Conservation (phyloP, 768 basidiomycete genomes). For the Myochromella boudieri region DNA sequence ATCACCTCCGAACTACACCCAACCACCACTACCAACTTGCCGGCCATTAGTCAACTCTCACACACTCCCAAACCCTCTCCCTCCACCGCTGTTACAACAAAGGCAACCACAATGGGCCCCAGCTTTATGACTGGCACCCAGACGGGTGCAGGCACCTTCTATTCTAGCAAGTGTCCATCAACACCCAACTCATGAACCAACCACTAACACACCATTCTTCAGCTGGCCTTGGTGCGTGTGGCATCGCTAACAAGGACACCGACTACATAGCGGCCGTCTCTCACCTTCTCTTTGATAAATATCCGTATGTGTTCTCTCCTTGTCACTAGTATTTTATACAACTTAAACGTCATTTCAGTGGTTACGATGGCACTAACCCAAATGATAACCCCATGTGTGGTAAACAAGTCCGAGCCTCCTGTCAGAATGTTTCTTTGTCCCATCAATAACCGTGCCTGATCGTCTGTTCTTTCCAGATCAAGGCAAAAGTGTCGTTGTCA, state of each 20-base stretch:
- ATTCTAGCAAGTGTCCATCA: slow-evolving; percentile 35
- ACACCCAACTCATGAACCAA: slow-evolving; percentile 1
- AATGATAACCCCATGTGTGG: slow-evolving; percentile 77
- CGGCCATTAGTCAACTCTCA: slow-evolving; percentile 9
- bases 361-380: slow-evolving; percentile 58
- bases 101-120: slow-evolving; percentile 20
- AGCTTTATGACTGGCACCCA: slow-evolving; percentile 50
- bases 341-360: slow-evolving; percentile 33
- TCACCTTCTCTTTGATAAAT: slow-evolving; percentile 51
- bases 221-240: slow-evolving; percentile 69
- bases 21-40: slow-evolving; percentile 13
- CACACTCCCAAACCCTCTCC: slow-evolving; percentile 14
- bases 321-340: neutral
- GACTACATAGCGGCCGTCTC: slow-evolving; percentile 64
- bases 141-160: slow-evolving; percentile 57
- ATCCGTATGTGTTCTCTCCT: slow-evolving; percentile 48
- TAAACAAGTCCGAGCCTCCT: slow-evolving; percentile 41
- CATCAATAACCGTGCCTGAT: slow-evolving; percentile 3
- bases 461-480: slow-evolving; percentile 38
- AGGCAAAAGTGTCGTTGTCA: slow-evolving; percentile 48
- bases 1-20: slow-evolving; percentile 20
- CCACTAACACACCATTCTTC: slow-evolving; percentile 6
- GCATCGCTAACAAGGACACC: slow-evolving; percentile 49
- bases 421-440: slow-evolving; percentile 34
- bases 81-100: neutral